Conservation (phyloP, 2,329 filamentous ascomycete genomes). For the Penicillium brasilianum region DNA sequence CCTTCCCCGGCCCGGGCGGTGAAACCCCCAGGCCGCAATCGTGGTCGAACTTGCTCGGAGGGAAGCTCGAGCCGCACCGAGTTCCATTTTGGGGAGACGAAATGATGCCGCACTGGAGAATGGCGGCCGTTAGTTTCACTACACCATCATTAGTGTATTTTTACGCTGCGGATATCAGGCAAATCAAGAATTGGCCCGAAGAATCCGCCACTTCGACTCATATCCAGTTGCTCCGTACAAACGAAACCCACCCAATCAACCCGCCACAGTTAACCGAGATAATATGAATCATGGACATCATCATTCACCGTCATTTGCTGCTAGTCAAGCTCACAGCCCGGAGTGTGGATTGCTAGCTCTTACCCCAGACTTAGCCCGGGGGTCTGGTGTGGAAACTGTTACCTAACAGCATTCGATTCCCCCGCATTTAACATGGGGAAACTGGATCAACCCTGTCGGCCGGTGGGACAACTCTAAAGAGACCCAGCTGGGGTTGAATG, state of each 20-base stretch:
- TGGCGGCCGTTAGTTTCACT: background rate
- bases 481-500: conserved; percentile 7
- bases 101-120: background rate
- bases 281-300: background rate
- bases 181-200: background rate
- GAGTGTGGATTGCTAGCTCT: background rate
- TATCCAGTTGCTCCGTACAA: background rate
- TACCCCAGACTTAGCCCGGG: conserved; percentile 11
- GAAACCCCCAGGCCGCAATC: background rate
- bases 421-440: conserved; percentile 32
- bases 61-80: too few species aligned
- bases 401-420: conserved; percentile 35
- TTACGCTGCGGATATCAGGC: background rate
- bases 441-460: conserved; percentile 15
- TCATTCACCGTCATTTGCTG: conserved; percentile 3
- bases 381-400: conserved; percentile 36
- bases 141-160: too few species aligned
- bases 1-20: background rate
- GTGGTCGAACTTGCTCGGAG: too few species aligned
- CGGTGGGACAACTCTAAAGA: conserved; percentile 26
- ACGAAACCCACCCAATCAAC: background rate
- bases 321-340: background rate
- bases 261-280: background rate
- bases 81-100: background rate
- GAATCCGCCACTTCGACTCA: too few species aligned